These are phyloP conservation scores for Xylaria sp. DNA, from an alignment of 2,329 filamentous ascomycete species.

Conservation along the genomic window DNA sequence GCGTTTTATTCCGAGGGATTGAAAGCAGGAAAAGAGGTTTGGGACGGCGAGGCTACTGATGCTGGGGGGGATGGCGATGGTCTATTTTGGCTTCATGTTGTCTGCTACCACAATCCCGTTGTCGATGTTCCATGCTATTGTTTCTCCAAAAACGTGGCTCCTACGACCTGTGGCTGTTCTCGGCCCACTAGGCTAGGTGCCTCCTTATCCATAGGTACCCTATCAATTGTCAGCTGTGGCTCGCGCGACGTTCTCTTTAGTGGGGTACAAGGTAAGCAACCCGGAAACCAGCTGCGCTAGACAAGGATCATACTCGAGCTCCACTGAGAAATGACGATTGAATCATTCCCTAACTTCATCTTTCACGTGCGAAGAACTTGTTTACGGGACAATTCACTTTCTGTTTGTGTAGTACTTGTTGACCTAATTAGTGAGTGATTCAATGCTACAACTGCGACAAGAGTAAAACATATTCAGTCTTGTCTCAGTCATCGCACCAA, in stretches of 20 bases:
- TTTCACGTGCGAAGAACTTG: conserved; percentile 7
- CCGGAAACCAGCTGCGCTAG: background rate
- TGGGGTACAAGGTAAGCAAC: no score
- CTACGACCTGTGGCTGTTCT: conserved; percentile 22
- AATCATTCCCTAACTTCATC: conserved; percentile 4
- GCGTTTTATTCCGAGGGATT: background rate
- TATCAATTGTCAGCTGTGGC: conserved; percentile 23
- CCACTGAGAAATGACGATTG: conserved; percentile 29
- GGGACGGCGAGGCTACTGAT: conserved; percentile 5
- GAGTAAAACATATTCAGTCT: background rate
- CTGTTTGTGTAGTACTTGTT: background rate
- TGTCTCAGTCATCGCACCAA: background rate
- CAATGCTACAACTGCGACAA: background rate
- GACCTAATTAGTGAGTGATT: background rate
- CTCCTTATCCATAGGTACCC: no score
- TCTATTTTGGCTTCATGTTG: conserved; percentile 2
- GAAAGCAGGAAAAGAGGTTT: background rate
- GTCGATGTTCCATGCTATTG: conserved; percentile 1
- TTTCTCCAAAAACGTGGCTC: conserved; percentile 34
- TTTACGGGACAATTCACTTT: background rate
- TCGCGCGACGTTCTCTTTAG: background rate
- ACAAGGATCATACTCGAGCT: conserved; percentile 13
- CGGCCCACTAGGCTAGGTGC: no score
- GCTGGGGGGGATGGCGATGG: conserved; percentile 2
- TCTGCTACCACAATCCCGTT: conserved; percentile 5